These are phyloP conservation scores for Exsudoporus frostii DNA, from an alignment of 768 basidiomycete genomes.

Conservation along the genomic window DNA sequence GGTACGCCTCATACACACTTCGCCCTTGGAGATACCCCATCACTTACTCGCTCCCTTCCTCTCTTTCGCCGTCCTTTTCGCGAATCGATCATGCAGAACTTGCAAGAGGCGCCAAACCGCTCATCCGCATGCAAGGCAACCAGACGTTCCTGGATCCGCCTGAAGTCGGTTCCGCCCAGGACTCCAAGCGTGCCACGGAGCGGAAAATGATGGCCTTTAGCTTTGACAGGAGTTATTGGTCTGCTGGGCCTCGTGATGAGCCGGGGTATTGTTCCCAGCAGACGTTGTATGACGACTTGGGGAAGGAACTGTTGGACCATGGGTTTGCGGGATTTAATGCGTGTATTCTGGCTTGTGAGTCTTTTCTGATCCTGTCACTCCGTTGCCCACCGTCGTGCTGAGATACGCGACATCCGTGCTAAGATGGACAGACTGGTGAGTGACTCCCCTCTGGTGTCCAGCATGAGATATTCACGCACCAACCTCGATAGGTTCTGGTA, in stretches of 20 bases:
- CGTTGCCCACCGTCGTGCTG: background rate
- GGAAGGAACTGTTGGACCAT: slow-evolving; percentile 92
- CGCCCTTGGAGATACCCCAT: background rate
- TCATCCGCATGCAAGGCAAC: slow-evolving; percentile 94
- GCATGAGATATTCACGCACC: slow-evolving; percentile 3
- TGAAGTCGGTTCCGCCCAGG: slow-evolving; percentile 63
- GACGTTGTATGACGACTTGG: slow-evolving; percentile 91
- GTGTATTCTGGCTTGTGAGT: slow-evolving; percentile 97
- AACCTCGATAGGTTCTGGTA: slow-evolving; percentile 67
- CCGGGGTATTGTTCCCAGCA: slow-evolving; percentile 91
- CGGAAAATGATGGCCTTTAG: slow-evolving; percentile 87
- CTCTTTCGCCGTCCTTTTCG: background rate
- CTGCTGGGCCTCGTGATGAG: slow-evolving; percentile 86
- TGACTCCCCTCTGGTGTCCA: slow-evolving; percentile 1
- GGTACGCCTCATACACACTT: slow-evolving; percentile 49
- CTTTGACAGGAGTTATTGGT: slow-evolving; percentile 99
- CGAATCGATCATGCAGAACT: slow-evolving; percentile 56
- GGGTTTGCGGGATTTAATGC: slow-evolving; percentile 97
- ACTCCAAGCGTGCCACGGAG: slow-evolving; percentile 81
- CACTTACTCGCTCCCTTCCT: background rate
- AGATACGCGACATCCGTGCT: background rate
- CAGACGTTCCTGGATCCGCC: slow-evolving; percentile 92
- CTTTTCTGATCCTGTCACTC: slow-evolving; percentile 1
- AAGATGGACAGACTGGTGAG: slow-evolving; percentile 85
- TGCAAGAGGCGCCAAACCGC: slow-evolving; percentile 86